These are phyloP conservation scores for Thelonectria discophora DNA, from an alignment of 2,329 filamentous ascomycete species.

Conservation along the genomic window DNA sequence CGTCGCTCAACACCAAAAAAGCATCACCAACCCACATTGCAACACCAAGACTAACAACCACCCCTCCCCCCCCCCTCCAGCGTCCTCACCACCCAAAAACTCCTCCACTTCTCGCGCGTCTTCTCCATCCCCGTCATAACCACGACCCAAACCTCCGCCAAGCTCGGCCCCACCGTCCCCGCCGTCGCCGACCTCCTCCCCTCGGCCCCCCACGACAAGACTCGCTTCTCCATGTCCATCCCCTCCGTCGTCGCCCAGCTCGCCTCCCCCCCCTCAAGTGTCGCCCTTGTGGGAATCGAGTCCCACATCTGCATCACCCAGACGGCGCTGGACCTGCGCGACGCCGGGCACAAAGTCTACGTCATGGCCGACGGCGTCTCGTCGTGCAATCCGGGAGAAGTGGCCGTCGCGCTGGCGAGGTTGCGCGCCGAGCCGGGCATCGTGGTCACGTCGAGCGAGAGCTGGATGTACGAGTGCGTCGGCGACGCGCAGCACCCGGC, in stretches of 20 bases:
- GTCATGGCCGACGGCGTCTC: constrained; percentile 89
- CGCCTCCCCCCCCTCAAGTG: constrained; percentile 56
- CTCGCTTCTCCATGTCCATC: constrained; percentile 86
- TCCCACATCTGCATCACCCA: constrained; percentile 94
- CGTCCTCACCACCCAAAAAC: constrained; percentile 72
- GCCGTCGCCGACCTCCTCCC: constrained; percentile 69
- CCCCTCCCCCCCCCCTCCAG: constrained; percentile 50
- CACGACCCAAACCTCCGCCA: constrained; percentile 83
- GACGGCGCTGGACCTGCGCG: constrained; percentile 83
- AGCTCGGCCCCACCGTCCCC: constrained; percentile 81
- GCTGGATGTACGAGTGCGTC: constrained; percentile 87
- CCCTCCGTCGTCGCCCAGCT: constrained; percentile 65
- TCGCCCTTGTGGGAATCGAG: constrained; percentile 90
- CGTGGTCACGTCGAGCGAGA: constrained; percentile 86
- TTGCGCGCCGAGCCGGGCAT: constrained; percentile 76
- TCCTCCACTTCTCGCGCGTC: constrained; percentile 70
- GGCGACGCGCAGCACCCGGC: constrained; percentile 78
- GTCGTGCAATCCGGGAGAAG: constrained; percentile 84
- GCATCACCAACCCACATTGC: constrained; percentile 23
- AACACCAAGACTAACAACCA: constrained; percentile 13
- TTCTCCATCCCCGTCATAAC: constrained; percentile 82
- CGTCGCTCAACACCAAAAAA: constrained; percentile 12
- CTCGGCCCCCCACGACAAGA: constrained; percentile 79
- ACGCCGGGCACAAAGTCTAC: constrained; percentile 81
- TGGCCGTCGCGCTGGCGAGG: constrained; percentile 79